Conservation (phyloP, 129 eudicot species). For the Saussurea involucrata region DNA sequence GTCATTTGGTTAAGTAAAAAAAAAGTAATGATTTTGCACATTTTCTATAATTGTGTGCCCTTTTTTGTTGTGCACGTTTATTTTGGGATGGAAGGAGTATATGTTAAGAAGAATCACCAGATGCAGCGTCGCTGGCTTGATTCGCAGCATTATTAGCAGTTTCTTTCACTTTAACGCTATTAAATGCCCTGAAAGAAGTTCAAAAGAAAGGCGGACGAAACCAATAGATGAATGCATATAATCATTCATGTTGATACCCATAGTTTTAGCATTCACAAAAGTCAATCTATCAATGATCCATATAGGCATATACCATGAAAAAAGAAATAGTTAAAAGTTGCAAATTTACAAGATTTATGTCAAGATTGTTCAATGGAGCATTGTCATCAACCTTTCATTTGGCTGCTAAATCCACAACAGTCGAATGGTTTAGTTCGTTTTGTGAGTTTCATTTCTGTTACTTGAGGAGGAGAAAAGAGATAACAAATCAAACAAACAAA, state of each 20-base stretch:
- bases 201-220: background rate
- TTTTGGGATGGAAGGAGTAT: background rate
- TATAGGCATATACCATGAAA: background rate
- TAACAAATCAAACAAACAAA: too few species aligned
- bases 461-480: too few species aligned
- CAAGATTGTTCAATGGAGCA: background rate
- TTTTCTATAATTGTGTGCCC: background rate
- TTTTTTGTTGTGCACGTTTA: background rate
- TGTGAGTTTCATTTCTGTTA: too few species aligned
- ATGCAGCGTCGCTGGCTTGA: background rate
- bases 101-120: slow-evolving; percentile 5
- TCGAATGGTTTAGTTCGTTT: too few species aligned
- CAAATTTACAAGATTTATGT: background rate
- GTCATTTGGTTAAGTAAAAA: background rate
- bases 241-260: background rate
- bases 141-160: background rate
- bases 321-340: background rate
- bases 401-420: too few species aligned
- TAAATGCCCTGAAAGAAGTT: slow-evolving; percentile 19
- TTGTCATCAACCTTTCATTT: too few species aligned
- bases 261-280: background rate
- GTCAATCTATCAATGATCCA: background rate
- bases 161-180: background rate
- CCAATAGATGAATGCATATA: background rate
- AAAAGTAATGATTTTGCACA: background rate